phyloP scores from a whole-genome alignment of 371 early-diverging fungal genomes.

The Coemansia linderi region DNA sequence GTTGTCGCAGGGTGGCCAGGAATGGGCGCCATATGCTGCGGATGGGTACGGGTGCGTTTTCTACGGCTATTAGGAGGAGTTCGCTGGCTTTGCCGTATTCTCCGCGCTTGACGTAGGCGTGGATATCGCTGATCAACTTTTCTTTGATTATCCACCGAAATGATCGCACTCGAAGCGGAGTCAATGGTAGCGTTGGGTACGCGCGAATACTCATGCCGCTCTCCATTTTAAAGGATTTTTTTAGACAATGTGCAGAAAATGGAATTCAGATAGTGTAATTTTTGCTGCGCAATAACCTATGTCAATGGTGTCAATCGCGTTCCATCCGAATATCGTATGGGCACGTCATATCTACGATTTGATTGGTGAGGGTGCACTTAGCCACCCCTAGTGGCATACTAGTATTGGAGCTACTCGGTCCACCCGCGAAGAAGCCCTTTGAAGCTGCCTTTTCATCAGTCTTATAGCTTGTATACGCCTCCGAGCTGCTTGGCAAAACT shows the following conservation, averaged over 20 bases:
- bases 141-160: conserved; percentile 18
- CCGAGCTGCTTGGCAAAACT: too few species aligned
- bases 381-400: too few species aligned
- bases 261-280: not conserved
- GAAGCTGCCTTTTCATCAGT: too few species aligned
- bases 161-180: not conserved
- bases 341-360: not conserved
- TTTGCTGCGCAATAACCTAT: not conserved
- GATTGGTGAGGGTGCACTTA: too few species aligned
- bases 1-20: conserved; percentile 20
- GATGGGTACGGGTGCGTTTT: conserved; percentile 16
- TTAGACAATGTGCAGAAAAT: not conserved
- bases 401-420: too few species aligned
- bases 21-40: conserved; percentile 31
- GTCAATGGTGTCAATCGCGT: not conserved
- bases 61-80: conserved; percentile 19
- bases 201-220: conserved; percentile 10
- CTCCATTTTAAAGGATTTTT: not conserved
- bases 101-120: conserved; percentile 46
- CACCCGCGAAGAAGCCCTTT: too few species aligned
- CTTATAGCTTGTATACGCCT: too few species aligned
- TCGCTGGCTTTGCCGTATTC: conserved; percentile 52
- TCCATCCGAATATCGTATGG: not conserved
- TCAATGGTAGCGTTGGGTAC: not conserved
- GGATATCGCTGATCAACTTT: conserved; percentile 44